A percentile compares a stretch with the other conserved stretches of the same genome.
These are phyloP conservation scores for Irpex sp. DNA, from an alignment of 1,284 basidiomycete species.

Conservation along the genomic window DNA sequence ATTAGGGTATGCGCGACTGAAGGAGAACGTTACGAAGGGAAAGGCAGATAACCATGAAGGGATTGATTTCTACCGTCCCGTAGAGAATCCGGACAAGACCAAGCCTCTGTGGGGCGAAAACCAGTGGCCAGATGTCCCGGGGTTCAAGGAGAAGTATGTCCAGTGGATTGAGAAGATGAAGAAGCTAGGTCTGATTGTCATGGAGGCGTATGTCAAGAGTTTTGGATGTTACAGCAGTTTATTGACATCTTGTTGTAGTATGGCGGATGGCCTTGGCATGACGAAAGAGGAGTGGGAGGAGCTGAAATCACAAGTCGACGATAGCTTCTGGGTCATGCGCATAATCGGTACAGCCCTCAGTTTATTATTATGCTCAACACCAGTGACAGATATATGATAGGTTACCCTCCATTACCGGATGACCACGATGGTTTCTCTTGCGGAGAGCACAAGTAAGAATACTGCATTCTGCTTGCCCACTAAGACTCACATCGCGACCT, in stretches of 20 bases:
- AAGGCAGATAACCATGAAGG: slow-evolving; percentile 85
- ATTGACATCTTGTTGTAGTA: slow-evolving; percentile 37
- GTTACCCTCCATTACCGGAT: slow-evolving; percentile 80
- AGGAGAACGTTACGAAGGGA: slow-evolving; percentile 82
- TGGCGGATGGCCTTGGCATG: slow-evolving; percentile 78
- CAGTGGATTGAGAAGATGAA: slow-evolving; percentile 83
- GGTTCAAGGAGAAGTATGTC: slow-evolving; percentile 61
- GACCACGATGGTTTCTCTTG: slow-evolving; percentile 79
- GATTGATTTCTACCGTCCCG: slow-evolving; percentile 77
- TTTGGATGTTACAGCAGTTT: too few relatives aligned
- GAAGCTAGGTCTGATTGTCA: slow-evolving; percentile 66
- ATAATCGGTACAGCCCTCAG: slow-evolving; percentile 56
- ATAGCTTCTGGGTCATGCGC: slow-evolving; percentile 87
- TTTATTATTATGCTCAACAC: not conserved
- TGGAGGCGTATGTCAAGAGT: slow-evolving; percentile 65
- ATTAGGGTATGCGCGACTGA: slow-evolving; percentile 65
- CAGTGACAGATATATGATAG: slow-evolving; percentile 29
- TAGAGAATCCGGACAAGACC: slow-evolving; percentile 62
- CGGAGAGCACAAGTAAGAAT: slow-evolving; percentile 72
- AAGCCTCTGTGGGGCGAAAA: slow-evolving; percentile 78
- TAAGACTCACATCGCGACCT: not conserved
- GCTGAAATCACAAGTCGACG: slow-evolving; percentile 62
- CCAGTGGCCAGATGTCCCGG: slow-evolving; percentile 69
- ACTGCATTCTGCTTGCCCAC: not conserved
- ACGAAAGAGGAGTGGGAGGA: slow-evolving; percentile 64